Conservation (phyloP, 2,329 filamentous ascomycete genomes). For the Claviceps lovelessii region DNA sequence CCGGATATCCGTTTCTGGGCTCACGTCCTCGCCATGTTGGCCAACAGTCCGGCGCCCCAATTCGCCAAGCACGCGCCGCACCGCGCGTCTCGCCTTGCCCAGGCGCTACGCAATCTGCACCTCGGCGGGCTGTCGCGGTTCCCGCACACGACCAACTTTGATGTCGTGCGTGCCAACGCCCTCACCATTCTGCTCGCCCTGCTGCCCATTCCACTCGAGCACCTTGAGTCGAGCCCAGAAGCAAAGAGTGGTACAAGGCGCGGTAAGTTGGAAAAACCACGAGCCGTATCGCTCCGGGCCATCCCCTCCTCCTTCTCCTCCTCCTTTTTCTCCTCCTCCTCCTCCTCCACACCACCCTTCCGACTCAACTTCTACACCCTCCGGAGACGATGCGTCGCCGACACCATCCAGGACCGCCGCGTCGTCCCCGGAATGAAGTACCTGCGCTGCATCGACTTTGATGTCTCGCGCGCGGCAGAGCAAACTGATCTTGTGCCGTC, state of each 20-base stretch:
- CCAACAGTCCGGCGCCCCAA: constrained; percentile 1
- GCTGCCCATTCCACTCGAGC: constrained; percentile 5
- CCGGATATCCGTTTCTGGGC: not conserved
- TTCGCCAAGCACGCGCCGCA: constrained; percentile 1
- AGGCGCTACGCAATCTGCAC: constrained; percentile 4
- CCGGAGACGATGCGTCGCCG: constrained; percentile 1
- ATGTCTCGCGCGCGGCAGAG: not conserved
- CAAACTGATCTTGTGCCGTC: not conserved
- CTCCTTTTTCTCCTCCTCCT: not conserved
- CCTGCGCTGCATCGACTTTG: constrained; percentile 4
- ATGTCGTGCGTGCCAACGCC: constrained; percentile 6
- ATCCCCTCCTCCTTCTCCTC: not conserved
- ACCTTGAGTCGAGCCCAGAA: not conserved
- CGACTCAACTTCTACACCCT: constrained; percentile 5
- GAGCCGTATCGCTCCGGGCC: not conserved
- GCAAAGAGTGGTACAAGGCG: constrained; percentile 1
- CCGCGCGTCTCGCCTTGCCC: constrained; percentile 2
- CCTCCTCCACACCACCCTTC: not conserved
- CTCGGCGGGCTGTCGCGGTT: constrained; percentile 3
- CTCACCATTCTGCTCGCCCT: constrained; percentile 5
- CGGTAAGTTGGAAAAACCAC: constrained; percentile 1
- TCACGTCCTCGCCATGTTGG: constrained; percentile 3
- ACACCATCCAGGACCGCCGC: not conserved
- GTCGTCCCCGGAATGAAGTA: constrained; percentile 4
- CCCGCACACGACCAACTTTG: constrained; percentile 6